A percentile compares a stretch with the other conserved stretches of the same genome.
These are phyloP conservation scores for Melastoma candidum DNA, from an alignment of 441 rosid species.

Conservation along the genomic window DNA sequence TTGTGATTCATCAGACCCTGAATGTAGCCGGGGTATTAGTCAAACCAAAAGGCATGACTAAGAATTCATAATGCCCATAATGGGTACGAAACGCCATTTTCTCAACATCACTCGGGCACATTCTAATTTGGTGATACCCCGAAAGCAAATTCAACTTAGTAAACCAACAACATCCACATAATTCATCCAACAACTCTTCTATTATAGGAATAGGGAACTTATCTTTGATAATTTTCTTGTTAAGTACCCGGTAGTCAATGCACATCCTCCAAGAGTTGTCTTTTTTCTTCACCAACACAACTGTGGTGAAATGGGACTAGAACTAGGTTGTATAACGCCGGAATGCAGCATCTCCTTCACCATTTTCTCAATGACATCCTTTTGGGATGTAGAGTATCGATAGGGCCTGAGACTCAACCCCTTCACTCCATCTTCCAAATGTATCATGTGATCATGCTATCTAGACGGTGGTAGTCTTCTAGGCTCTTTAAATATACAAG, in stretches of 20 bases:
- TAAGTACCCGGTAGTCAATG: not conserved
- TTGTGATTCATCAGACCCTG: not conserved
- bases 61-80: not conserved
- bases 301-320: no score
- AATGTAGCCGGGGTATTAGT: not conserved
- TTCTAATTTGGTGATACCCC: not conserved
- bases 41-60: not conserved
- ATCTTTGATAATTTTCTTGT: not conserved
- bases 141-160: no score
- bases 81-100: not conserved
- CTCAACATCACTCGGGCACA: not conserved
- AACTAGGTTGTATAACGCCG: no score
- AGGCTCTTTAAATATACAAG: no score
- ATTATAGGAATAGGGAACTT: not conserved
- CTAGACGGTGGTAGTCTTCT: no score
- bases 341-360: no score
- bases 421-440: no score
- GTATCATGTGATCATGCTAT: no score
- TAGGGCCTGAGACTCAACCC: no score
- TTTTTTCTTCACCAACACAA: not conserved
- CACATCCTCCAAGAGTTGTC: not conserved
- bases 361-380: no score
- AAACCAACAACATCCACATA: not conserved
- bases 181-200: slow-evolving; percentile 1
- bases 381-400: no score